Evolutionary conservation across 257 asterid species (phyloP).

Genomic region (Paraleonurus japonicus): DNA sequence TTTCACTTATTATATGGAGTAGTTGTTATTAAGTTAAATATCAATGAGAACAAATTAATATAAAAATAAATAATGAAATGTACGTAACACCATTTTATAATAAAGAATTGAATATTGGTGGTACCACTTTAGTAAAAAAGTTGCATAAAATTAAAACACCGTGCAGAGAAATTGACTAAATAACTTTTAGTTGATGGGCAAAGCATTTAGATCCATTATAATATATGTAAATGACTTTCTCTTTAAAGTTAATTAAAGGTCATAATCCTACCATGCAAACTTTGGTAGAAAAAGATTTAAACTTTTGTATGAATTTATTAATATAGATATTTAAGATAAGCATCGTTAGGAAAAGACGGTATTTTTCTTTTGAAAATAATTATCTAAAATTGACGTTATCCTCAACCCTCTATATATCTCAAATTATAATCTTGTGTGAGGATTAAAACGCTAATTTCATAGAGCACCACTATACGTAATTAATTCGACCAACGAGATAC

Average conservation of each 20-base stretch:
- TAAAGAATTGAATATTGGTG: neutral
- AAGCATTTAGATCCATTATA: neutral
- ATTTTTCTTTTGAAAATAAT: neutral
- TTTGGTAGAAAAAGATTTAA: neutral
- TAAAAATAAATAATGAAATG: neutral
- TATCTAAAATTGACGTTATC: neutral
- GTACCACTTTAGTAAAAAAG: conserved; percentile 10
- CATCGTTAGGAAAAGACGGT: neutral
- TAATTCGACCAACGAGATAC: neutral
- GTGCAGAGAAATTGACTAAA: conserved; percentile 18
- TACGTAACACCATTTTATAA: neutral
- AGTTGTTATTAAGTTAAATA: too few species aligned
- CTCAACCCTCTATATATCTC: neutral
- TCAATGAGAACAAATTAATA: too few species aligned
- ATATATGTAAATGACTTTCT: conserved; percentile 11
- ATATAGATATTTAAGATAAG: neutral
- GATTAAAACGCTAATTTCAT: neutral
- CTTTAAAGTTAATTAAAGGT: conserved; percentile 15
- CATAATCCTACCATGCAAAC: conserved; percentile 17
- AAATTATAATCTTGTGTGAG: neutral
- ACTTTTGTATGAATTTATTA: neutral
- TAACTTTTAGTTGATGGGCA: conserved; percentile 1
- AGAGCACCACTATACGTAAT: neutral
- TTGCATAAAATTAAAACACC: neutral
- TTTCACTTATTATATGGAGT: too few species aligned